Percentiles rank a stretch among this genome's conserved stretches.
Evolutionary conservation across 2,329 filamentous ascomycete species (phyloP).

Genomic region (Diatrype stigma): DNA sequence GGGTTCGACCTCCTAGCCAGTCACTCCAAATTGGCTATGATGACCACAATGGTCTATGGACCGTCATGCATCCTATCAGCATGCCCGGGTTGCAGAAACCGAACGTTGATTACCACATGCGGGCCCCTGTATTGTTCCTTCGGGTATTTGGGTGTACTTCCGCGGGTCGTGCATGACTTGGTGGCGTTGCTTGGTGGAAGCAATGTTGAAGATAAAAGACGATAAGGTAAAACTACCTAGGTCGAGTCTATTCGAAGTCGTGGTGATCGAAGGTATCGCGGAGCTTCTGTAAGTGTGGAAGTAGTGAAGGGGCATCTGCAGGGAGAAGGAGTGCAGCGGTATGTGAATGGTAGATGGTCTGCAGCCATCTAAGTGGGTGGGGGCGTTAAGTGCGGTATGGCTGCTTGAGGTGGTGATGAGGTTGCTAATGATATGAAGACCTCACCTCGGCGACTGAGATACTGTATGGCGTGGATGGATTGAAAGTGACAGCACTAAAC

Average conservation of each 20-base stretch:
- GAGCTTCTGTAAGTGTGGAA: background rate
- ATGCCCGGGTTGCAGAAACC: background rate
- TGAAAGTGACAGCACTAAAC: too few species aligned
- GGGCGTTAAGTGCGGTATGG: too few species aligned
- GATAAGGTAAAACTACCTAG: background rate
- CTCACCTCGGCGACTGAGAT: too few species aligned
- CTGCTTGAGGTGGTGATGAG: too few species aligned
- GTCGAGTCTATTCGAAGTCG: slow-evolving; percentile 1
- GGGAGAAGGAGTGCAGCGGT: too few species aligned
- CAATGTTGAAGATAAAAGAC: background rate
- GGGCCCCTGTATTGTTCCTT: background rate
- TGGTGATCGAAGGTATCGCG: background rate
- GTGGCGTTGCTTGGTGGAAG: background rate
- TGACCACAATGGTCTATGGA: background rate
- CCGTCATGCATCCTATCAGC: background rate
- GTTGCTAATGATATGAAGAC: too few species aligned
- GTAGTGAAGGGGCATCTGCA: too few species aligned
- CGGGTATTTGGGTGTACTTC: background rate
- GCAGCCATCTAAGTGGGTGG: too few species aligned
- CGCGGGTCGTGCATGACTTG: background rate
- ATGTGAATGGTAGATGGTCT: too few species aligned
- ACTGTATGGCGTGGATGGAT: too few species aligned
- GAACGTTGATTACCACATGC: slow-evolving; percentile 1
- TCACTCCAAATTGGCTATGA: background rate
- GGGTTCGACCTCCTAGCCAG: background rate